Percentiles rank a stretch among this genome's conserved stretches.
Conservation (phyloP, 176 grass and related monocot species). For the Melocanna baccifera region DNA sequence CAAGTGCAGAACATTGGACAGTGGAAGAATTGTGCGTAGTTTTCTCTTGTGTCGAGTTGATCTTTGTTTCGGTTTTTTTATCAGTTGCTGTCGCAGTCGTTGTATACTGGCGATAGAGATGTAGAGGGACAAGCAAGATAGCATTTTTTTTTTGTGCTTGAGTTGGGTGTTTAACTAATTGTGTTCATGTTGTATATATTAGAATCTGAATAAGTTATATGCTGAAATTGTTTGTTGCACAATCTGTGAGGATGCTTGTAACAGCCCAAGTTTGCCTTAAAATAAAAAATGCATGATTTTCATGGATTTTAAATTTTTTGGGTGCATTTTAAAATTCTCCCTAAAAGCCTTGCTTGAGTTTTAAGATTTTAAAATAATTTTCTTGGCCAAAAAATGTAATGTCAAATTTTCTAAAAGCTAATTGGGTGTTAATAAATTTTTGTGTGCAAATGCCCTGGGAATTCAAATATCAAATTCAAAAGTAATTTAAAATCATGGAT, state of each 20-base stretch:
- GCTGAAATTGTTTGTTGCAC: slow-evolving; percentile 23
- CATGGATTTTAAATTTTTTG: no score
- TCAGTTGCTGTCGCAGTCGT: background rate
- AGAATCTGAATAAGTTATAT: slow-evolving; percentile 27
- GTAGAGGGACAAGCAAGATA: background rate
- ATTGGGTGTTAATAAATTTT: no score
- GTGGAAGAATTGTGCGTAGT: slow-evolving; percentile 13
- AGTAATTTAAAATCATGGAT: no score
- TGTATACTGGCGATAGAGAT: background rate
- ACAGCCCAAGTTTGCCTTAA: no score
- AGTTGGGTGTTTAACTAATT: background rate
- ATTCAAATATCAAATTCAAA: no score
- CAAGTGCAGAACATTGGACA: background rate
- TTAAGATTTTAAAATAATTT: no score
- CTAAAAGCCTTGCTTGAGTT: no score
- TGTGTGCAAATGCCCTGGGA: no score
- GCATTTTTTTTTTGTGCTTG: slow-evolving; percentile 21
- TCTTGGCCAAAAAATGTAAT: no score
- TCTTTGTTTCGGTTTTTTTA: background rate
- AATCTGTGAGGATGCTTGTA: background rate
- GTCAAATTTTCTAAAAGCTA: no score
- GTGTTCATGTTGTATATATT: slow-evolving; percentile 22
- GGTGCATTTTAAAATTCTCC: no score
- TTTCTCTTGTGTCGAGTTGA: slow-evolving; percentile 5
- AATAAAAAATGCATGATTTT: no score